These are phyloP conservation scores for Solanum tarijense DNA, from an alignment of 257 asterid genomes.

Conservation along the genomic window DNA sequence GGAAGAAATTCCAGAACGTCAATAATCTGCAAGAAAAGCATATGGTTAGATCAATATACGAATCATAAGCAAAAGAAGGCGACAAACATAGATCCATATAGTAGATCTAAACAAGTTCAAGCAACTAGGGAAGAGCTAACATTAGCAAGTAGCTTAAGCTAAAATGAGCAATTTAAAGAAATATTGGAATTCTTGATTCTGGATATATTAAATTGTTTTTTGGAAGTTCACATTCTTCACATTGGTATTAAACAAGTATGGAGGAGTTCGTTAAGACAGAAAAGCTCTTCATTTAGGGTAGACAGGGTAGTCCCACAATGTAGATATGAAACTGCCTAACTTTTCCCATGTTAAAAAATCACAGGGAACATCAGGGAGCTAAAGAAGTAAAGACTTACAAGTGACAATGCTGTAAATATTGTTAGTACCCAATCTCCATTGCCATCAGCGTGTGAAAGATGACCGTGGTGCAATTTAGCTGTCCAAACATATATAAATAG, in stretches of 20 bases:
- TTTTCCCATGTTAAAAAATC: neutral
- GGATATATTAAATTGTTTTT: neutral
- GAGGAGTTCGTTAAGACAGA: neutral
- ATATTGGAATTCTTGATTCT: neutral
- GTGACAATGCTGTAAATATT: constrained; percentile 80
- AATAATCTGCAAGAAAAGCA: constrained; percentile 61
- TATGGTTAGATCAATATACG: neutral
- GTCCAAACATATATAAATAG: constrained; percentile 10
- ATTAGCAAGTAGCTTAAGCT: neutral
- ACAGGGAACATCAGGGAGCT: neutral
- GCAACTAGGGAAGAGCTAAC: neutral
- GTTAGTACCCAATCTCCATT: constrained; percentile 98
- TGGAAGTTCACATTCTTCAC: neutral
- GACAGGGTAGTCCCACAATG: neutral
- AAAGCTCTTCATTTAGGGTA: neutral
- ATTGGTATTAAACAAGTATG: neutral
- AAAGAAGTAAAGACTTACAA: constrained; percentile 40
- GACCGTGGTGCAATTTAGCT: constrained; percentile 95
- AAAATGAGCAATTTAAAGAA: neutral
- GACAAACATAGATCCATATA: neutral
- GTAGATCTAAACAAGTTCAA: neutral
- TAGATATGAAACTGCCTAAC: neutral
- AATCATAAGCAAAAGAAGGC: neutral
- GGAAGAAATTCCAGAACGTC: constrained; percentile 92
- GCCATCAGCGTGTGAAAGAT: constrained; percentile 87